These are phyloP conservation scores for Vigna mungo DNA, from an alignment of 306 rosid species.

Conservation along the genomic window DNA sequence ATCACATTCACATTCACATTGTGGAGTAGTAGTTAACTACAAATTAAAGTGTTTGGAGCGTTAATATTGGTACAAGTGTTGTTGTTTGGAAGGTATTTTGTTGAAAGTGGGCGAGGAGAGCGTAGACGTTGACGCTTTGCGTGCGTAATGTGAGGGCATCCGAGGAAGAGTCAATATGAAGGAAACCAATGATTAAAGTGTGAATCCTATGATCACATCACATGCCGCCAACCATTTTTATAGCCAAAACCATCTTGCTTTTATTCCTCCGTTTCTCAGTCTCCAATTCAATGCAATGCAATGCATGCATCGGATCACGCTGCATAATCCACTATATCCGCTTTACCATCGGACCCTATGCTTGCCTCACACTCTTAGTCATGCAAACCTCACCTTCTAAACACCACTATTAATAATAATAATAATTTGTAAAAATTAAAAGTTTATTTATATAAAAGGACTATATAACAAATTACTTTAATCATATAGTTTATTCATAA, in stretches of 20 bases:
- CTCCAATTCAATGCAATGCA: conserved; percentile 18
- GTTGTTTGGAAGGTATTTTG: conserved; percentile 21
- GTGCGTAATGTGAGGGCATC: conserved; percentile 43
- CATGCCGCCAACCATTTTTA: conserved; percentile 50
- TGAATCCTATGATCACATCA: conserved; percentile 13
- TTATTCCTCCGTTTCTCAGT: conserved; percentile 28
- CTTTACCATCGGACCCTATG: conserved; percentile 22
- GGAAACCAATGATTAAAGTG: conserved; percentile 58
- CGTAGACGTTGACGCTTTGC: conserved; percentile 51
- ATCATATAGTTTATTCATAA: not conserved
- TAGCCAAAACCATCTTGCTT: conserved; percentile 4
- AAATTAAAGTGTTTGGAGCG: too few species aligned
- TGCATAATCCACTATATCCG: conserved; percentile 31
- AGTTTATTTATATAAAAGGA: not conserved
- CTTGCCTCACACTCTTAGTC: conserved; percentile 1
- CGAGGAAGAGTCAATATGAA: conserved; percentile 39
- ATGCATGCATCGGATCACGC: conserved; percentile 48
- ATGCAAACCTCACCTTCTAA: not conserved
- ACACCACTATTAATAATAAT: not conserved
- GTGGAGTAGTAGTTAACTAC: too few species aligned
- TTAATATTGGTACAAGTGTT: too few species aligned
- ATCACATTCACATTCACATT: conserved; percentile 33
- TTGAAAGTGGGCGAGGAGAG: not conserved
- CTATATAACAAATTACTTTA: not conserved
- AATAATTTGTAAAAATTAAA: too few species aligned